phyloP scores from a whole-genome alignment of 345 rosid species.

The Dipteronia dyeriana region DNA sequence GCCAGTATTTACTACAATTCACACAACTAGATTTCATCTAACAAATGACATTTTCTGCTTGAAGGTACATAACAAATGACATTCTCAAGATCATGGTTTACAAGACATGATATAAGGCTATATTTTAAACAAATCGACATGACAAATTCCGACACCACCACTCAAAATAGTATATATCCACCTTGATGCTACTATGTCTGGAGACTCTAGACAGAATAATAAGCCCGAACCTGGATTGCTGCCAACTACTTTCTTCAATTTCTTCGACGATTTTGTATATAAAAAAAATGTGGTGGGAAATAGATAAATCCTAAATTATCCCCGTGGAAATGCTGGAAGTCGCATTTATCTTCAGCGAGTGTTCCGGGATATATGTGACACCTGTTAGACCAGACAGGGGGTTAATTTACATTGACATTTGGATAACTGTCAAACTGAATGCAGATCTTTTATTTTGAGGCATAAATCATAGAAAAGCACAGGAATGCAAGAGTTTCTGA shows the following conservation, averaged over 20 bases:
- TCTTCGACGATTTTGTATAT: conserved; percentile 26
- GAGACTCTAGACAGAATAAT: conserved; percentile 1
- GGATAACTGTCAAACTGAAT: neutral
- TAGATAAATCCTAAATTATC: conserved; percentile 41
- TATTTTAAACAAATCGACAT: conserved; percentile 15
- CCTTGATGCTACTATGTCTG: neutral
- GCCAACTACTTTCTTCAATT: neutral
- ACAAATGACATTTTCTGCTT: conserved; percentile 19
- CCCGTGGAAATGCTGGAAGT: conserved; percentile 83
- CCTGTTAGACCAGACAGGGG: conserved; percentile 54
- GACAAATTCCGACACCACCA: neutral
- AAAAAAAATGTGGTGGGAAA: conserved; percentile 16
- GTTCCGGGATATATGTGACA: conserved; percentile 83
- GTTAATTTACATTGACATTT: neutral
- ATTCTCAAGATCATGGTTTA: conserved; percentile 8
- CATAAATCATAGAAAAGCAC: conserved; percentile 7
- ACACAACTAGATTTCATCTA: conserved; percentile 6
- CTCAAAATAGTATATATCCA: neutral
- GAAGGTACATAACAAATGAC: conserved; percentile 21
- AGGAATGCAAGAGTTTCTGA: neutral
- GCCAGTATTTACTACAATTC: conserved; percentile 14
- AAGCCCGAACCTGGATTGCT: neutral
- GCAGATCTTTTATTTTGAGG: neutral
- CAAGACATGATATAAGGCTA: conserved; percentile 17
- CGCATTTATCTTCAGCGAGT: conserved; percentile 86